These are phyloP conservation scores for Termitomyces sp. DNA, from an alignment of 768 basidiomycete species.

Conservation along the genomic window DNA sequence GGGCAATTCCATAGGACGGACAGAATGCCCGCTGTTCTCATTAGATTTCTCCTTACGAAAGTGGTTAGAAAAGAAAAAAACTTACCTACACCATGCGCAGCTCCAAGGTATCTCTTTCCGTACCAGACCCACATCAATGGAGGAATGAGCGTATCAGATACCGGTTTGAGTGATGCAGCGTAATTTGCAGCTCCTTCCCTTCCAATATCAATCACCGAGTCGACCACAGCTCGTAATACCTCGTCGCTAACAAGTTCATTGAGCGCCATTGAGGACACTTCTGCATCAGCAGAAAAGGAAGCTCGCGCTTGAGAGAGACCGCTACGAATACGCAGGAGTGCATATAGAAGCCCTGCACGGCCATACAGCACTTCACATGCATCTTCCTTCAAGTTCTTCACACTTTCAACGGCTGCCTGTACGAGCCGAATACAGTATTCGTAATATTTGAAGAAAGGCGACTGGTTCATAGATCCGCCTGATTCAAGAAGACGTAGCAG, in stretches of 20 bases:
- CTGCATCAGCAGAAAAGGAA: background rate
- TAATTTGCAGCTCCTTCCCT: constrained; percentile 32
- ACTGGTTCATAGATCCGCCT: background rate
- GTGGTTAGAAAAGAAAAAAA: background rate
- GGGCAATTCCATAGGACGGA: constrained; percentile 46
- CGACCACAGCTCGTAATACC: constrained; percentile 30
- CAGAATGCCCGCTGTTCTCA: constrained; percentile 43
- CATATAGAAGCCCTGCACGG: constrained; percentile 52
- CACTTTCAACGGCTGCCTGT: constrained; percentile 14
- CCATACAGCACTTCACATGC: constrained; percentile 57
- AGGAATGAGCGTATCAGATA: constrained; percentile 19
- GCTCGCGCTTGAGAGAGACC: background rate
- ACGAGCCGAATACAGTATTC: constrained; percentile 20
- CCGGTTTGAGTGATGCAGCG: constrained; percentile 18
- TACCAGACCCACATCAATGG: constrained; percentile 61
- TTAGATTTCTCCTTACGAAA: background rate
- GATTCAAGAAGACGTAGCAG: constrained; percentile 24
- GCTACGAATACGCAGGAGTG: constrained; percentile 40
- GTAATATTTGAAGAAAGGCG: constrained; percentile 16
- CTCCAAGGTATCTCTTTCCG: constrained; percentile 50
- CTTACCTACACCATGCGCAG: constrained; percentile 56
- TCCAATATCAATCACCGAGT: constrained; percentile 43
- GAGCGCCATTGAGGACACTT: background rate
- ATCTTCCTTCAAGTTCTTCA: constrained; percentile 20
- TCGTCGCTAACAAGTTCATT: constrained; percentile 28